A percentile compares a stretch with the other conserved stretches of the same genome.
Evolutionary conservation across 306 rosid genomes (phyloP).

Genomic region (Gastrolobium villosum): DNA sequence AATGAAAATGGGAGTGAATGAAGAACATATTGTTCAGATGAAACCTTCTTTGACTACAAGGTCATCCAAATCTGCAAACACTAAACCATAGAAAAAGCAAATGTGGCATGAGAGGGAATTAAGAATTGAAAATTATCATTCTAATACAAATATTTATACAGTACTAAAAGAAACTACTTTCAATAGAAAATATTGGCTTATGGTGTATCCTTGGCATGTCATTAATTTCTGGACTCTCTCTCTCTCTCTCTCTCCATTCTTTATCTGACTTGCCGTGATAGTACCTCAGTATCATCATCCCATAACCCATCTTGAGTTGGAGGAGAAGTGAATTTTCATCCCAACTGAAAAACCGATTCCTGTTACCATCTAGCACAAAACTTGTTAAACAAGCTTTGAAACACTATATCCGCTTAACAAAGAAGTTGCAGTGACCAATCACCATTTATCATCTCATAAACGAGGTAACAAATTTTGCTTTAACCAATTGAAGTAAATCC

Average conservation of each 20-base stretch:
- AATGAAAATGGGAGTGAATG: slow-evolving; percentile 80
- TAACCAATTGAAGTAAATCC: no score
- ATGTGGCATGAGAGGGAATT: slow-evolving; percentile 3
- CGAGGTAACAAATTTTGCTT: no score
- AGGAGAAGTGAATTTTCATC: background rate
- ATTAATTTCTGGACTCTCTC: background rate
- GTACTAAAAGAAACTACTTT: background rate
- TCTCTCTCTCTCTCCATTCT: background rate
- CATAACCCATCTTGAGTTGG: background rate
- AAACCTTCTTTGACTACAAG: slow-evolving; percentile 90
- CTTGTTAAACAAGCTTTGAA: no score
- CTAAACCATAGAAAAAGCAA: slow-evolving; percentile 41
- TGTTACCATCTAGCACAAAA: no score
- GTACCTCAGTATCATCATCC: background rate
- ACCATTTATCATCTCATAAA: no score
- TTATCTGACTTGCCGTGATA: background rate
- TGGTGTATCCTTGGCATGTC: background rate
- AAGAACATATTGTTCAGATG: slow-evolving; percentile 83
- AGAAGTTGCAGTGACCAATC: no score
- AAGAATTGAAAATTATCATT: background rate
- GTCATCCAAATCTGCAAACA: slow-evolving; percentile 50
- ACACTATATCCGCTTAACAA: no score
- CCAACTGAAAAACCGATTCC: no score
- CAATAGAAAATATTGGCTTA: background rate
- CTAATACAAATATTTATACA: background rate